phyloP scores from a whole-genome alignment of 257 asterid genomes.

The Nyctanthes arbortristis region DNA sequence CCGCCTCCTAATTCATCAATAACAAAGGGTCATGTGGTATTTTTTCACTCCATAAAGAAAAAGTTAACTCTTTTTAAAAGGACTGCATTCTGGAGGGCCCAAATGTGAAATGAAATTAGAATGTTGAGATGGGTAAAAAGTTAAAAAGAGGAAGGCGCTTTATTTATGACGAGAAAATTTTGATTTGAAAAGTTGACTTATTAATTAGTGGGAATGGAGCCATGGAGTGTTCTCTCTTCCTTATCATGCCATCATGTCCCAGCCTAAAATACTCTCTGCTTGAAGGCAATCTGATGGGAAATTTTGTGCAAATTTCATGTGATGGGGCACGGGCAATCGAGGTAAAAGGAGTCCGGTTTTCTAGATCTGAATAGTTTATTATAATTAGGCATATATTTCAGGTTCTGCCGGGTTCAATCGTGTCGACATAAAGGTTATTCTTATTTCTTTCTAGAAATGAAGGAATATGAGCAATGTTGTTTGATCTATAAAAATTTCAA shows the following conservation, averaged over 20 bases:
- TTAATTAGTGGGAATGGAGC: constrained; percentile 13
- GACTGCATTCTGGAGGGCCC: too few species aligned
- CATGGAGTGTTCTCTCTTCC: constrained; percentile 9
- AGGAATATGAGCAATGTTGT: too few species aligned
- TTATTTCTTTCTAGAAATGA: too few species aligned
- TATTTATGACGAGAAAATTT: not conserved
- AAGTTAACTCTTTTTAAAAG: too few species aligned
- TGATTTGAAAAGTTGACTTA: constrained; percentile 17
- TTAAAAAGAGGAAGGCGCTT: not conserved
- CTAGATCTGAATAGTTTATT: not conserved
- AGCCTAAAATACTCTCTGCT: constrained; percentile 18
- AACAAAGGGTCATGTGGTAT: too few species aligned
- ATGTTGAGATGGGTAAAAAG: constrained; percentile 47
- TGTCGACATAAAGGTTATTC: too few species aligned
- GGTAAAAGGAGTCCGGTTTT: not conserved
- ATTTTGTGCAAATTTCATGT: constrained; percentile 15
- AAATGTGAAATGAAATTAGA: constrained; percentile 30
- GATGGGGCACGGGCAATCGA: not conserved
- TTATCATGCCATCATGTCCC: constrained; percentile 16
- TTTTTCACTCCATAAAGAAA: too few species aligned
- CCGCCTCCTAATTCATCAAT: too few species aligned
- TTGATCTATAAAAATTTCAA: too few species aligned
- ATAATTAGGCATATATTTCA: not conserved
- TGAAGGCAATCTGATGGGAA: constrained; percentile 31
- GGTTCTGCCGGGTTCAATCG: not conserved